Conservation (phyloP, 306 rosid species). For the Delonix regia region DNA sequence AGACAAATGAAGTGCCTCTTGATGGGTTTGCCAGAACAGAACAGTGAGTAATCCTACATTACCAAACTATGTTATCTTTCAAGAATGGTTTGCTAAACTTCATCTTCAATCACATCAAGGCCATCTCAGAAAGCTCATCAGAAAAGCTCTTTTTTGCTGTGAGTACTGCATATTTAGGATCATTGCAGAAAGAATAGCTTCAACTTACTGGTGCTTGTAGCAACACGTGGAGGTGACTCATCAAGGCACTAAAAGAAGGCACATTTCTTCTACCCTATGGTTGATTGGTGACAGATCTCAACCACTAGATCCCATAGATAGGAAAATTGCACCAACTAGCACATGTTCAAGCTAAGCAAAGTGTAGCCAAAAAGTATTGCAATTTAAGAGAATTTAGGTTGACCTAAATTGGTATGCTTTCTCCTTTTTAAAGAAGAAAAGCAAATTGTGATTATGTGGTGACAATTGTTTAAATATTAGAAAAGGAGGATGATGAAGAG, state of each 20-base stretch:
- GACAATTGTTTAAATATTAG: constrained; percentile 26
- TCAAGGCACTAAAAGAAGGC: constrained; percentile 40
- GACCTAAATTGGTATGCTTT: constrained; percentile 28
- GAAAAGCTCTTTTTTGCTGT: constrained; percentile 47
- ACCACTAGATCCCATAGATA: constrained; percentile 40
- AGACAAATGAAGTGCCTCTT: constrained; percentile 25
- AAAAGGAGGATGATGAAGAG: constrained; percentile 5
- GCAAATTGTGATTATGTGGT: constrained; percentile 11
- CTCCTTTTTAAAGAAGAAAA: neutral
- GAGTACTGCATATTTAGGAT: constrained; percentile 38
- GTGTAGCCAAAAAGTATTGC: constrained; percentile 36
- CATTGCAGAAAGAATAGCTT: constrained; percentile 43
- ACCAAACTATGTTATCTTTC: constrained; percentile 40
- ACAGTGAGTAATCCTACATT: constrained; percentile 32
- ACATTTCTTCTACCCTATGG: neutral
- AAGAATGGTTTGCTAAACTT: constrained; percentile 37
- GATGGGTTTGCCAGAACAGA: constrained; percentile 22
- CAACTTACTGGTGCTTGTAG: constrained; percentile 38
- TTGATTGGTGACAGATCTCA: constrained; percentile 46
- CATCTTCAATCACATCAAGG: constrained; percentile 37
- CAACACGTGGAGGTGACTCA: constrained; percentile 76
- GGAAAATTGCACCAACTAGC: constrained; percentile 36
- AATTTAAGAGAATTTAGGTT: constrained; percentile 23
- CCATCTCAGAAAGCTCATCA: constrained; percentile 39
- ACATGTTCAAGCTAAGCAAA: neutral